Evolutionary conservation across 345 rosid genomes (phyloP).

Genomic region (Aurinia saxatilis): DNA sequence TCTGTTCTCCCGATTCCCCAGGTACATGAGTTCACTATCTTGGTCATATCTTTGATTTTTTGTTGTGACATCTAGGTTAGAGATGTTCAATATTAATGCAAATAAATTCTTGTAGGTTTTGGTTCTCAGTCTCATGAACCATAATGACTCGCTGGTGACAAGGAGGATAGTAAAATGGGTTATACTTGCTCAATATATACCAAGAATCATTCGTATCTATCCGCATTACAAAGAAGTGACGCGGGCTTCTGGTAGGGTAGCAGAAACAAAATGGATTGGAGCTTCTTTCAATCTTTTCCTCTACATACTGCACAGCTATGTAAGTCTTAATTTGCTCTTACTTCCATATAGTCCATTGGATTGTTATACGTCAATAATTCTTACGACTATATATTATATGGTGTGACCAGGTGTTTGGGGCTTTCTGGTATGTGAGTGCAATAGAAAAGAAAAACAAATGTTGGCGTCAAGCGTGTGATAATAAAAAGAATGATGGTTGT

Average conservation of each 20-base stretch:
- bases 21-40: neutral
- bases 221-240: slow-evolving; percentile 11
- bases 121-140: neutral
- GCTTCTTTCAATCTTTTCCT: too few species aligned
- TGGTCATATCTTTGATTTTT: too few species aligned
- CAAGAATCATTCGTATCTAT: too few species aligned
- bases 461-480: neutral
- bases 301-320: too few species aligned
- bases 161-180: slow-evolving; percentile 1
- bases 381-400: neutral
- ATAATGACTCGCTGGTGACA: neutral
- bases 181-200: too few species aligned
- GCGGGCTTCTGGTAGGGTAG: slow-evolving; percentile 8
- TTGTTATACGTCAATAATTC: neutral
- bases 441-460: too few species aligned
- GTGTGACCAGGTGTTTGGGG: slow-evolving; percentile 24
- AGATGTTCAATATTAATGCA: neutral
- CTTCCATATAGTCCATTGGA: too few species aligned
- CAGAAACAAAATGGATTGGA: too few species aligned
- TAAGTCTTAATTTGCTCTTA: neutral
- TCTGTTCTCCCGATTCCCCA: slow-evolving; percentile 26
- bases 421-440: slow-evolving; percentile 23
- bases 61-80: too few species aligned
- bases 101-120: slow-evolving; percentile 23
- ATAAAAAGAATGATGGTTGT: neutral